Evolutionary conservation across 2,329 filamentous ascomycete species (phyloP).

Genomic region (Colletotrichum graminicola): DNA sequence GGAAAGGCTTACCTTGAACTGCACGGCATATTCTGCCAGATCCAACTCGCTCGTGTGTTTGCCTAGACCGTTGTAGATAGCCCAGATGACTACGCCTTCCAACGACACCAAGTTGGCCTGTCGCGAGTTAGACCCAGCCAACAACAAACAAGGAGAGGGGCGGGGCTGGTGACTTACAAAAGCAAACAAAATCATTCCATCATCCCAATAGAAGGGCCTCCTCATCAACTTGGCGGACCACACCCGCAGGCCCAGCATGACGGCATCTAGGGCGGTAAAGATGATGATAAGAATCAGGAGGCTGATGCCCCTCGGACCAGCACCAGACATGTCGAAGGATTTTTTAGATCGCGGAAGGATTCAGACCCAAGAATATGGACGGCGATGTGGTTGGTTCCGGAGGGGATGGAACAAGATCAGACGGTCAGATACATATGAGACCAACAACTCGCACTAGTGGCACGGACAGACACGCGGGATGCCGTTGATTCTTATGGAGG

Average conservation of each 20-base stretch:
- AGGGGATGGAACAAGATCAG: not conserved
- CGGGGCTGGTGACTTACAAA: conserved; percentile 42
- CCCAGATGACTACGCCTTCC: conserved; percentile 44
- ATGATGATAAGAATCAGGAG: conserved; percentile 39
- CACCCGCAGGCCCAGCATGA: conserved; percentile 44
- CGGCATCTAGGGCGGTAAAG: conserved; percentile 41
- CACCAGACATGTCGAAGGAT: conserved; percentile 28
- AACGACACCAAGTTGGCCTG: conserved; percentile 41
- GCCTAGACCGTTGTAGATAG: conserved; percentile 45
- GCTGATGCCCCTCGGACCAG: conserved; percentile 31
- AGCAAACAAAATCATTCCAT: conserved; percentile 43
- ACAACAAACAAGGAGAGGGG: not conserved
- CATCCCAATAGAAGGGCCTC: conserved; percentile 44
- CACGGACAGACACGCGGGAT: conserved; percentile 8
- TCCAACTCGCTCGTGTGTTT: conserved; percentile 41
- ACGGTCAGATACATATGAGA: not conserved
- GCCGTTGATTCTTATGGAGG: conserved; percentile 31
- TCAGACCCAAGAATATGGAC: not conserved
- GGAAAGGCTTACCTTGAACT: conserved; percentile 28
- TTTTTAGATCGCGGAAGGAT: not conserved
- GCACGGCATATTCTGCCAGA: conserved; percentile 22
- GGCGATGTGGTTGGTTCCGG: not conserved
- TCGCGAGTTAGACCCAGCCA: conserved; percentile 2
- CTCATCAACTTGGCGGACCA: conserved; percentile 43
- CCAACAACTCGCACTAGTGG: conserved; percentile 1